Evolutionary conservation across 2,329 filamentous ascomycete genomes (phyloP), one percentile per base, ranked within the genome.

Genomic region (Talaromyces piceae): DNA sequence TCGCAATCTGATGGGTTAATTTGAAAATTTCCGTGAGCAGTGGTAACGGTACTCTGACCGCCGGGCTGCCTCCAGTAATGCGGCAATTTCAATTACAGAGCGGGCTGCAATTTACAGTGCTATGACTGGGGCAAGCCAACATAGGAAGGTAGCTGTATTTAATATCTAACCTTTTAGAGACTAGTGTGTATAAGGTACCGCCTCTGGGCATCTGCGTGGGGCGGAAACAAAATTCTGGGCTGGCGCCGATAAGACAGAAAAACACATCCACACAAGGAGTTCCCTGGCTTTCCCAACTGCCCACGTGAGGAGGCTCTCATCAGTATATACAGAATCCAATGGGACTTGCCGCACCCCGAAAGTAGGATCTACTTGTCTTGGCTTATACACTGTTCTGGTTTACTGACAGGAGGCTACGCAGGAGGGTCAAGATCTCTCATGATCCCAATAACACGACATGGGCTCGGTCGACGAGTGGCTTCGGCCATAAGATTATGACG

Each of bases 381-480:
- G 57, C 18, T 26, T 48, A 9, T 23, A n/a, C n/a, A n/a, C n/a
- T 20, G 26, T 31, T 16, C 23, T 11, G 23, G 20, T 26, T 49
- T 18, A 57, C 39, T 52, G 33, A 43, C 41, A 49, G 12, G 20
- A 47, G n/a, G 5, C n/a, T 51, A 41, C 54, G 58, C 59, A 82
- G 79, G 61, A 76, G 73, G 60, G 77, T 77, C 45, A 95, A 91
- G 73, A 83, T 97, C 64, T 86, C 86, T 58, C 79, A 86, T 66
- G 93, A 98, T 71, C 93, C 93, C 6, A 96, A 97, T 73, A 98
- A 97, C 70, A 95, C 88, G 45, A 83, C 81, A 77, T 98, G 93
- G 93, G 84, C 86, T 51, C 84, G 85, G 62, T 86, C 91, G 66
- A 88, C 86, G 57, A 80, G 79, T 51, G 84, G 83, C 49, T 97